Base-by-base conservation (phyloP, 495 filamentous ascomycete genomes). In the Podospora appendiculata region DNA sequence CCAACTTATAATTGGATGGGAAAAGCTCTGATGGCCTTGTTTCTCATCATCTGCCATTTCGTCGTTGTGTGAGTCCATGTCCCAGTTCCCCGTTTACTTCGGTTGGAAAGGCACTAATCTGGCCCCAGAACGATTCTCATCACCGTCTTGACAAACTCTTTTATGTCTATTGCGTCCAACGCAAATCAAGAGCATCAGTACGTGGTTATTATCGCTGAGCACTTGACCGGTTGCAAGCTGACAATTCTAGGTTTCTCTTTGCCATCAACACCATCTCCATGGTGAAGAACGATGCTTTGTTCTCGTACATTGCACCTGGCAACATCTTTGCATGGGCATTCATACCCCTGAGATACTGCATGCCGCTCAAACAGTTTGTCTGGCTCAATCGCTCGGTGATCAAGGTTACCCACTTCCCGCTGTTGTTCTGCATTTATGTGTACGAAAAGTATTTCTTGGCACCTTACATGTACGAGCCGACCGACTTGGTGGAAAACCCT, bases 201-300 rank as follows among this genome's bases (percentile, higher is more conserved):
- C n/a, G 72, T 58, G 12, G 14, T 32, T 2, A 10, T 8, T 2
- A 10, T 8, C 1, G 9, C 9, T n/a, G 1, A n/a, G 10, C 0
- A 17, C 39, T n/a, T 33, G 49, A 41, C 36, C 16, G 12, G 1
- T 35, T 35, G 6, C 4, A 3, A 41, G 11, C 58, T 57, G 35
- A 59, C 41, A 13, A 1, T 8, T 9, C 8, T 39, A 77, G 74
- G 46, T 96, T 95, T 60, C 70, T 95, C 4, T 94, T 96, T 63
- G 89, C 92, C 6, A 86, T 96, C 64, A 95, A 95, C 57, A 90
- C 89, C 6, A 90, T 95, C 38, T 93, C 90, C 4, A 88, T 96
- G 87, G 91, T 96, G 47, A 96, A 97, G 62, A 94, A 89, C 17
- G 90, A 96, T 62, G 86, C 88, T 0, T 73, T 96, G 0, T 96